Evolutionary conservation across 441 rosid species (phyloP), one percentile per base, ranked within the genome.

Genomic region (Syzygium syzygioides): DNA sequence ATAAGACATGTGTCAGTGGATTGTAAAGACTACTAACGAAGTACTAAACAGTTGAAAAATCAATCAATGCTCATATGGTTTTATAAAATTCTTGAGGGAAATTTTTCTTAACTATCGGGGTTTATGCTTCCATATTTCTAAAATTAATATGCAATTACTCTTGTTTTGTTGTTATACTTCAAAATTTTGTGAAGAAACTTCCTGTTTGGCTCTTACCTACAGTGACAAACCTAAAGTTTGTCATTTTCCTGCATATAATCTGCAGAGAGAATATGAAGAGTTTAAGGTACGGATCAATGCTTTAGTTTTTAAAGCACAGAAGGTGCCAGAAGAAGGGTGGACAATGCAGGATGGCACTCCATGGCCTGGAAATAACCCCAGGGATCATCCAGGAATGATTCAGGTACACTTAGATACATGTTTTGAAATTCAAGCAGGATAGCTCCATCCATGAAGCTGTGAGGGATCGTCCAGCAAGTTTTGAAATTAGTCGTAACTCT

Each of bases 301-400:
- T 53, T 28, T 85, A 41, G 86, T 85, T 52, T 64, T 64, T 28
- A 85, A 52, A 57, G 86, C 59, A 9, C 60, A 55, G 45, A 85
- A 85, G 59, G 86, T 85, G 57, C 86, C 59, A 7, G 60, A 55
- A 53, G 86, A 85, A 85, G 86, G 86, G n/a, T 53, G 86, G 86
- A 85, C 62, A 53, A 85, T 85, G 86, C 59, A 85, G 10, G 62
- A 85, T 85, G 86, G 86, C 45, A 85, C 86, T 55, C 64, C 86
- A 54, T 85, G 86, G 86, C 86, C 86, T 55, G 86, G 86, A 53
- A 85, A 85, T 41, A 85, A 85, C 86, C 57, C 86, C 86, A 85
- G 62, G 86, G 86, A 85, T 85, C 86, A 85, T 85, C 86, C 86
- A 32, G 86, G 86, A 52, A 85, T 85, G 86, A 85, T 85, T 55